Base-by-base conservation (phyloP, 805 yeast species). In the Saccharomycopsis amapae region DNA sequence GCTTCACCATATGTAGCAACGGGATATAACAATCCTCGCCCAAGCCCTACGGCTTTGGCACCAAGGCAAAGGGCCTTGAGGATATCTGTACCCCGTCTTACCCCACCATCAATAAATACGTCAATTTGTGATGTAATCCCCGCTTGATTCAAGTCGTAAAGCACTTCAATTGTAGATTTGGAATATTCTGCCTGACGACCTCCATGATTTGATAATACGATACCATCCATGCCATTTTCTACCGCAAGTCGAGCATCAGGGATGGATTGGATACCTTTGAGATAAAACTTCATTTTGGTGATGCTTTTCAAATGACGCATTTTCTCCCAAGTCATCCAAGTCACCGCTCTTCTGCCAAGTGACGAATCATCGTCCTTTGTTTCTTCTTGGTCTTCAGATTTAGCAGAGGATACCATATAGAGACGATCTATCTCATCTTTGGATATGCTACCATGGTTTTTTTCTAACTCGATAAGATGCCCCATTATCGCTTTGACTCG, bases 1-100 rank as follows among this genome's bases (percentile, higher is more conserved):
- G 68, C 78, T 54, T 76, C 86, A 9, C 94, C 94, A 53, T 84
- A 85, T 1, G 85, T 71, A n/a, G 85, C 72, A 78, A 82, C 76
- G 32, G 88, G 87, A 57, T 81, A 84, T 28, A 83, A 59, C 60
- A 84, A 79, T 2, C 89, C 86, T 46, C 90, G 69, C 4, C 93
- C 89, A 33, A 85, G 61, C 1, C 93, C 93, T 2, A 74, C 78
- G 2, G 85, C 86, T 48, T 72, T 76, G 24, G 90, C 93, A 7
- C 93, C 94, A 3, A 84, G 66, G 47, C 85, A 78, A 12, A 85
- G 60, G 0, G 93, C 90, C 57, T 85, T 84, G 41, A 84, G 55
- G n/a, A 85, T 64, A 58, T 85, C 94, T 3, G 87, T 75, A 9
- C 85, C 93, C 55, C 90, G 70, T 51, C 87, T 71, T 23, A 84